phyloP scores from a whole-genome alignment of 1,284 basidiomycete genomes.

The Melampsora abietis-canadensis region DNA sequence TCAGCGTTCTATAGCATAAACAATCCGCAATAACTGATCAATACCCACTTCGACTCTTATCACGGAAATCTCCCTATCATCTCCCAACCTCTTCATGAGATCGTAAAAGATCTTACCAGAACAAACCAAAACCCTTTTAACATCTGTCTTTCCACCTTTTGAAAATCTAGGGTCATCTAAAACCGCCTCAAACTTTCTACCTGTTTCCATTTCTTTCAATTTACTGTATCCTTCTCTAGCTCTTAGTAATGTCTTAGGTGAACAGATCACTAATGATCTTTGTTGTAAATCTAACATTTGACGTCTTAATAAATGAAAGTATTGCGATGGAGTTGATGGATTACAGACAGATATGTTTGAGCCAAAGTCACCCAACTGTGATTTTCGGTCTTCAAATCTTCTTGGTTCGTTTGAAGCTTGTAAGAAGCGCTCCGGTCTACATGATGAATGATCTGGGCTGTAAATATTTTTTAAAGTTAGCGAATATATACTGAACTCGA shows the following conservation, averaged over 20 bases:
- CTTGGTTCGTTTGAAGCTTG: conserved; percentile 58
- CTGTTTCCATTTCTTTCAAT: conserved; percentile 64
- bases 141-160: conserved; percentile 55
- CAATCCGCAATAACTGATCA: background rate
- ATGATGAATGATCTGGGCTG: conserved; percentile 84
- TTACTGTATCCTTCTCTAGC: conserved; percentile 62
- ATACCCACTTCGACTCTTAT: conserved; percentile 64
- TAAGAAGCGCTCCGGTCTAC: conserved; percentile 76
- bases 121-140: conserved; percentile 55
- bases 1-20: background rate
- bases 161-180: conserved; percentile 60
- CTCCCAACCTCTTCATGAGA: conserved; percentile 65
- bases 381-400: conserved; percentile 3
- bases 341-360: conserved; percentile 75
- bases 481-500: too few relatives aligned
- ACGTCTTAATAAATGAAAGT: conserved; percentile 79
- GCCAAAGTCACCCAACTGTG: background rate
- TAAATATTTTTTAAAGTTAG: conserved; percentile 49
- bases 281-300: conserved; percentile 69
- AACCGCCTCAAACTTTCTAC: conserved; percentile 69
- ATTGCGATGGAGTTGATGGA: conserved; percentile 81
- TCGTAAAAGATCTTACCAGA: conserved; percentile 85
- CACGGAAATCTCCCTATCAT: conserved; percentile 62
- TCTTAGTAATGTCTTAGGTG: conserved; percentile 38
- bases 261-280: conserved; percentile 58